Evolutionary conservation across 805 yeast species (phyloP), one percentile per base, ranked within the genome.

Genomic region (Nematodospora valgi): DNA sequence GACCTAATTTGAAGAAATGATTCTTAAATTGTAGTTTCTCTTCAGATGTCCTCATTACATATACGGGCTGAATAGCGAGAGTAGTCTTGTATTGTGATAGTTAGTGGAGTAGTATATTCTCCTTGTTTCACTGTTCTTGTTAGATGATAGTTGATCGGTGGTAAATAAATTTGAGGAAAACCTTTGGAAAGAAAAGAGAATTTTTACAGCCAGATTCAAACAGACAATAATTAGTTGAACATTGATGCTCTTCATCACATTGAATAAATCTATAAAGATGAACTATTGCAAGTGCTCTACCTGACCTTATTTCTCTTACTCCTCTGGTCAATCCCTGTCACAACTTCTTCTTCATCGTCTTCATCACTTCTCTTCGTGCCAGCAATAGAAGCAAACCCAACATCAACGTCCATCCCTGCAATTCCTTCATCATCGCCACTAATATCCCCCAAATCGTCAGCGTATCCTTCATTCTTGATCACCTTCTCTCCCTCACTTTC

Each of bases 21-120:
- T 72, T 72, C 52, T 76, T 78, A 56, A 77, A 74, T 35, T 66
- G 64, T 24, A 75, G 60, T 49, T 72, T 81, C 16, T 89, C 84
- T 38, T 84, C 91, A n/a, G 81, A 64, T 21, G 81, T 74, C 27
- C 82, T 88, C 95, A 86, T 86, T 19, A 7, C 17, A 12, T n/a
- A n/a, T n/a, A n/a, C n/a, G n/a, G n/a, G n/a, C n/a, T n/a, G n/a
- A n/a, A n/a, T n/a, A n/a, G n/a, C n/a, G n/a, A n/a, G n/a, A n/a
- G n/a, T n/a, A n/a, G n/a, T n/a, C n/a, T n/a, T n/a, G n/a, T n/a
- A n/a, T n/a, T n/a, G n/a, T n/a, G n/a, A n/a, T n/a, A n/a, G n/a
- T n/a, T n/a, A n/a, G n/a, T n/a, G n/a, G n/a, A n/a, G n/a, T n/a
- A n/a, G n/a, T n/a, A n/a, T n/a, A n/a, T n/a, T n/a, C n/a, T n/a